A percentile compares a stretch with the other conserved stretches of the same genome.
phyloP scores from a whole-genome alignment of 1,284 basidiomycete species.

The Microbotryum lychnidis-dioicae region DNA sequence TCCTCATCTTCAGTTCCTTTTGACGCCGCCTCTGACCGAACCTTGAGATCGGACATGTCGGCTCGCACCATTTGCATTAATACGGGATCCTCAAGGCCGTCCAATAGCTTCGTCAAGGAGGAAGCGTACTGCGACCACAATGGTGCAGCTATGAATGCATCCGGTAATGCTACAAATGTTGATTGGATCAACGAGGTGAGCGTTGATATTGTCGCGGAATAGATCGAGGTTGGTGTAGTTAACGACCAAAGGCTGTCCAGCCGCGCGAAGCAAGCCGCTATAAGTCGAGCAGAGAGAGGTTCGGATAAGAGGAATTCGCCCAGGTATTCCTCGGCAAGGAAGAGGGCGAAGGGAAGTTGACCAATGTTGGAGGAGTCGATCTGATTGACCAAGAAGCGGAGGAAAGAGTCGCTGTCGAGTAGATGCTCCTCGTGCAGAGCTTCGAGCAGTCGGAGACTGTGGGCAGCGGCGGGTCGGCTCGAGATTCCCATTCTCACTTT shows the following conservation, averaged over 20 bases:
- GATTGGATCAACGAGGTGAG: slow-evolving; percentile 15
- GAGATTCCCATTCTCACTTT: neutral
- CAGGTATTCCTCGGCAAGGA: slow-evolving; percentile 70
- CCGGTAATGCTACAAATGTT: slow-evolving; percentile 20
- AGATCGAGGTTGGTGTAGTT: neutral
- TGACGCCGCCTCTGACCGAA: slow-evolving; percentile 1
- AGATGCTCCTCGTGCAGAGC: slow-evolving; percentile 72
- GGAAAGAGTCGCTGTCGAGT: slow-evolving; percentile 69
- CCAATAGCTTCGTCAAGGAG: neutral
- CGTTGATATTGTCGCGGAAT: neutral
- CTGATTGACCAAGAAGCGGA: slow-evolving; percentile 75
- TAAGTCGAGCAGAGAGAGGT: slow-evolving; percentile 11
- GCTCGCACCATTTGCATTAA: slow-evolving; percentile 9
- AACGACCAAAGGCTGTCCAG: slow-evolving; percentile 48
- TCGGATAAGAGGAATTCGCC: slow-evolving; percentile 58
- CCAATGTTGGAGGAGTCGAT: slow-evolving; percentile 68
- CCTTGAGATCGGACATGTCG: slow-evolving; percentile 12
- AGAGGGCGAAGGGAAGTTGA: slow-evolving; percentile 70
- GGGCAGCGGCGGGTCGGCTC: neutral
- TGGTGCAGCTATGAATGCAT: slow-evolving; percentile 21
- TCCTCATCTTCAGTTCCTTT: slow-evolving; percentile 4
- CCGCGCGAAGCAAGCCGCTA: slow-evolving; percentile 53
- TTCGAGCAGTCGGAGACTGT: slow-evolving; percentile 62
- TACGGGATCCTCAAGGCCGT: neutral
- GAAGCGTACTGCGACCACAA: slow-evolving; percentile 4